These are phyloP conservation scores for Rauvolfia tetraphylla DNA, from an alignment of 257 asterid species.

Conservation along the genomic window DNA sequence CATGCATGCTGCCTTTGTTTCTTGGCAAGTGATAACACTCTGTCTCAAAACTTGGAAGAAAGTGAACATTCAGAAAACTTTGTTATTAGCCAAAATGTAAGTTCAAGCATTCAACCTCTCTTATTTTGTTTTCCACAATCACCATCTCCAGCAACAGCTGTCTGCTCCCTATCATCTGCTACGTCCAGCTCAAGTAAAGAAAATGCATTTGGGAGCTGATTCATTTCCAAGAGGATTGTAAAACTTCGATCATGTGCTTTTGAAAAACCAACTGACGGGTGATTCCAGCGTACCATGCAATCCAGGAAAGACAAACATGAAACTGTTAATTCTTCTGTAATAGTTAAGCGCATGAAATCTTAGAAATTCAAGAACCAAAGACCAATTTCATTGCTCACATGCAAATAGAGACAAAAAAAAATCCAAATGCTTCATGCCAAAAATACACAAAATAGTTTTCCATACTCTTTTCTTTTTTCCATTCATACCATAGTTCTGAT, in stretches of 20 bases:
- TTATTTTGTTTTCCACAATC: conserved; percentile 21
- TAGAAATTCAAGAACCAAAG: background rate
- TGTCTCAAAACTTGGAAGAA: background rate
- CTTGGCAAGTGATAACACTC: background rate
- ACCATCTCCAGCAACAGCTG: conserved; percentile 23
- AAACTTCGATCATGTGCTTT: conserved; percentile 26
- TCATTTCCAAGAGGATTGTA: conserved; percentile 36
- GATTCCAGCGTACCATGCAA: conserved; percentile 4
- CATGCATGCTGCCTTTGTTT: background rate
- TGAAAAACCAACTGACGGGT: conserved; percentile 5
- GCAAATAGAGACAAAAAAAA: background rate
- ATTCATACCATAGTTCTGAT: background rate
- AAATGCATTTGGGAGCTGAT: conserved; percentile 62
- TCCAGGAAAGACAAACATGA: background rate
- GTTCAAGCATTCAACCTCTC: conserved; percentile 19
- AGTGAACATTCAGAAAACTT: background rate
- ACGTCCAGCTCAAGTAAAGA: conserved; percentile 63
- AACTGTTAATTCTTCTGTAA: background rate
- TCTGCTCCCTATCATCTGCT: conserved; percentile 34
- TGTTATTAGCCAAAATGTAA: background rate
- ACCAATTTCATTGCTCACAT: background rate
- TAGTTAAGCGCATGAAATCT: background rate
- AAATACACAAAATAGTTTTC: background rate
- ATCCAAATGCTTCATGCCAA: background rate
- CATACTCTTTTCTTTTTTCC: background rate